phyloP scores from a whole-genome alignment of 306 rosid genomes.

The Citrullus colocynthis region DNA sequence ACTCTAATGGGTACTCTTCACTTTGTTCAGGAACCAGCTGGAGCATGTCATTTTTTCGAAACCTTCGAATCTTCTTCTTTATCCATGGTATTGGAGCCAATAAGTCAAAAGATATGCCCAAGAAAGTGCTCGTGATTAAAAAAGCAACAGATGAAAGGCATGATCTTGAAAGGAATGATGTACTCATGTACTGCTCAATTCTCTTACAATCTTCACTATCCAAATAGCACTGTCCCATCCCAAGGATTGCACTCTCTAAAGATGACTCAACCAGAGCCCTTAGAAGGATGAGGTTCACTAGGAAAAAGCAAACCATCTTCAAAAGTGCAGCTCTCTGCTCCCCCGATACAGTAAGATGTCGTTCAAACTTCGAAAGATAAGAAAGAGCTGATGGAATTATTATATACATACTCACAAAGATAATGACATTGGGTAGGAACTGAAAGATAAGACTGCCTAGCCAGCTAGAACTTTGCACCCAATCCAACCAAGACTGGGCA shows the following conservation, averaged over 20 bases:
- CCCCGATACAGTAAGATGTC: constrained; percentile 88
- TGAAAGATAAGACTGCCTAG: constrained; percentile 82
- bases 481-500: constrained; percentile 78
- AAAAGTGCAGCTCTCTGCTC: constrained; percentile 87
- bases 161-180: constrained; percentile 75
- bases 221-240: constrained; percentile 89
- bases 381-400: constrained; percentile 85
- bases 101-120: constrained; percentile 91
- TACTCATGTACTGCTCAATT: constrained; percentile 94
- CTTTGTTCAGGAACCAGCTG: constrained; percentile 83
- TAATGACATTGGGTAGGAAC: constrained; percentile 78
- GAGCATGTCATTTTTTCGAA: constrained; percentile 90
- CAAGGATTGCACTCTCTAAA: constrained; percentile 60
- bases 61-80: constrained; percentile 59
- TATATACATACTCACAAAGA: constrained; percentile 87
- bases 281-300: constrained; percentile 83
- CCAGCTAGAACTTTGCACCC: constrained; percentile 94
- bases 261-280: constrained; percentile 86
- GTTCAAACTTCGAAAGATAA: constrained; percentile 78
- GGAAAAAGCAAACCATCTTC: constrained; percentile 97
- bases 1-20: constrained; percentile 69
- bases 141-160: constrained; percentile 96
- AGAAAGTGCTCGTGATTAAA: constrained; percentile 76
- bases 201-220: constrained; percentile 96
- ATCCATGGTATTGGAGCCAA: constrained; percentile 97